Percentiles rank a stretch among this genome's conserved stretches.
Evolutionary conservation across 2,329 filamentous ascomycete species (phyloP).

Genomic region (Xylariaceae sp.): DNA sequence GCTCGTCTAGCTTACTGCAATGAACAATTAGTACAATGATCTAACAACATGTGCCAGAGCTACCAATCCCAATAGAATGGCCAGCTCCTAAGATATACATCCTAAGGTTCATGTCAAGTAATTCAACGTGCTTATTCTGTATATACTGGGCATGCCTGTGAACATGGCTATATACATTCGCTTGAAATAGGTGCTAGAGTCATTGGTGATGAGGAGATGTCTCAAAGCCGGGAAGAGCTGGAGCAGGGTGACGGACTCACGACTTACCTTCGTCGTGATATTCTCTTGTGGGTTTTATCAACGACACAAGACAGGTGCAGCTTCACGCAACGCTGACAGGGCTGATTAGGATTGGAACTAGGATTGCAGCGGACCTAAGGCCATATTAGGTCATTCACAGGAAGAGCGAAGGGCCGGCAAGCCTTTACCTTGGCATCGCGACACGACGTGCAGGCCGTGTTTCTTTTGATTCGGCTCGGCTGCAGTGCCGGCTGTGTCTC

Average conservation of each 20-base stretch:
- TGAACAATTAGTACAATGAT: slow-evolving; percentile 8
- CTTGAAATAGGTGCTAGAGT: background rate
- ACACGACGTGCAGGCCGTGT: slow-evolving; percentile 42
- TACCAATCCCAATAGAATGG: background rate
- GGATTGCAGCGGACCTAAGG: slow-evolving; percentile 43
- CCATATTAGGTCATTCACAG: background rate
- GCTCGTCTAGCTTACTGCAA: slow-evolving; percentile 60
- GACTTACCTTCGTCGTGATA: slow-evolving; percentile 41
- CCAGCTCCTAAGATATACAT: background rate
- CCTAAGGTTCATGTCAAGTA: background rate
- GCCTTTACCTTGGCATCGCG: slow-evolving; percentile 42
- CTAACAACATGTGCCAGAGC: background rate
- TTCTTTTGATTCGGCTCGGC: slow-evolving; percentile 40
- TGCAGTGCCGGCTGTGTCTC: slow-evolving; percentile 28
- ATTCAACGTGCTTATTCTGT: background rate
- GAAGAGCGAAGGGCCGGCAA: background rate
- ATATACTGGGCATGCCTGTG: background rate
- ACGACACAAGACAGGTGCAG: slow-evolving; percentile 39
- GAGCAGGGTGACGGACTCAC: background rate
- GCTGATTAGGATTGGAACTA: slow-evolving; percentile 33
- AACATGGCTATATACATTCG: background rate
- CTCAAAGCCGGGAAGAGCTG: no score
- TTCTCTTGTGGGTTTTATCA: slow-evolving; percentile 42
- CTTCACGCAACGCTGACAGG: slow-evolving; percentile 42
- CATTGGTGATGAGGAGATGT: no score